Evolutionary conservation across 2,329 filamentous ascomycete species (phyloP).

Genomic region (Meredithiella fracta): DNA sequence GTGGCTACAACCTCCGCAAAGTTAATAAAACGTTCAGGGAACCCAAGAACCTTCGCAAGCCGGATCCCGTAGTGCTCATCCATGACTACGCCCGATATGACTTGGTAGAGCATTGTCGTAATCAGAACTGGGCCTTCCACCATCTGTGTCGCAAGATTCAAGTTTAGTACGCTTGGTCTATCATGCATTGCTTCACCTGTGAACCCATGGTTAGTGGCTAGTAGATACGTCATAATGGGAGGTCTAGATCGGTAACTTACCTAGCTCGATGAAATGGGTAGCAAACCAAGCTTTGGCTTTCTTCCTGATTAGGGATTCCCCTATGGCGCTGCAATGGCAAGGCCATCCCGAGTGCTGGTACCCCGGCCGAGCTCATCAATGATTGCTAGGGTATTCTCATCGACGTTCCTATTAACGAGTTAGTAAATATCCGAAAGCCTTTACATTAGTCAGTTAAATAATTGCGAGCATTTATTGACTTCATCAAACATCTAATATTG

Average conservation of each 20-base stretch:
- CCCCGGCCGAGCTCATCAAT: constrained; percentile 86
- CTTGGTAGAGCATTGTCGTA: constrained; percentile 79
- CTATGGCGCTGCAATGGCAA: constrained; percentile 83
- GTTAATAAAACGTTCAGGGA: constrained; percentile 51
- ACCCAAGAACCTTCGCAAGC: constrained; percentile 56
- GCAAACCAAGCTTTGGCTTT: constrained; percentile 77
- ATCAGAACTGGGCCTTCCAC: constrained; percentile 33
- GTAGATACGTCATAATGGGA: not conserved
- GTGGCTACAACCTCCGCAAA: constrained; percentile 50
- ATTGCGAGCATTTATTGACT: too few relatives aligned
- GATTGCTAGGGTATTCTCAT: constrained; percentile 59
- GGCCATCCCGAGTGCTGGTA: constrained; percentile 73
- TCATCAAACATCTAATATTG: too few relatives aligned
- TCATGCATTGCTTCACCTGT: constrained; percentile 54
- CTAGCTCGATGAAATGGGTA: constrained; percentile 75
- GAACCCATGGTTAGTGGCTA: not conserved
- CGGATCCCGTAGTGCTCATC: constrained; percentile 72
- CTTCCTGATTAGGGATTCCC: constrained; percentile 70
- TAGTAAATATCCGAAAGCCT: not conserved
- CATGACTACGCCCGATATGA: constrained; percentile 52
- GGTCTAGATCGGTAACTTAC: constrained; percentile 20
- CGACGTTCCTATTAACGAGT: constrained; percentile 43
- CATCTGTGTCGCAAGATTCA: constrained; percentile 63
- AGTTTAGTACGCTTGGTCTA: constrained; percentile 61
- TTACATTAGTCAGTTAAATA: too few relatives aligned